A percentile compares a stretch with the other conserved stretches of the same genome.
Evolutionary conservation across 1,284 basidiomycete genomes (phyloP).

Genomic region (Puccinia hordei): DNA sequence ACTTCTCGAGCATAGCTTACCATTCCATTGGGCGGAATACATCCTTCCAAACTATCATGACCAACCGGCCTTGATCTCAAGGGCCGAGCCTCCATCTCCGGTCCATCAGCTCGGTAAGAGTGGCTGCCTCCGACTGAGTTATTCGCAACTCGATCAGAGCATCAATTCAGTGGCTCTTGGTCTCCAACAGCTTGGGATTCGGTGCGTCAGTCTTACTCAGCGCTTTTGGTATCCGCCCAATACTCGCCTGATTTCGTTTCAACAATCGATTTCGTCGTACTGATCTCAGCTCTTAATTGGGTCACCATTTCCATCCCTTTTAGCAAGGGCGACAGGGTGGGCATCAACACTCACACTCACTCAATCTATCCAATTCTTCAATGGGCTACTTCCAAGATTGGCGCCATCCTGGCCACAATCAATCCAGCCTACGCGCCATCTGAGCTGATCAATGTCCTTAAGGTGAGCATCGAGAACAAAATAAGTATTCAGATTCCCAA

Average conservation of each 20-base stretch:
- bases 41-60: slow-evolving; percentile 29
- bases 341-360: slow-evolving; percentile 15
- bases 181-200: slow-evolving; percentile 23
- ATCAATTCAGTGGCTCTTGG: slow-evolving; percentile 23
- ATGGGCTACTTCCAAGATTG: slow-evolving; percentile 42
- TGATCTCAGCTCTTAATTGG: background rate
- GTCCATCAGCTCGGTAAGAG: background rate
- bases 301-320: background rate
- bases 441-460: slow-evolving; percentile 22
- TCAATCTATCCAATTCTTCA: slow-evolving; percentile 31
- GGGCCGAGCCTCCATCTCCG: slow-evolving; percentile 19
- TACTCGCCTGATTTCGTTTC: background rate
- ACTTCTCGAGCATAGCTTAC: slow-evolving; percentile 7
- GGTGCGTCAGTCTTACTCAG: background rate
- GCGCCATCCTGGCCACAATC: slow-evolving; percentile 41
- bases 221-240: background rate
- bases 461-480: slow-evolving; percentile 4
- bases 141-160: slow-evolving; percentile 22
- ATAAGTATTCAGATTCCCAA: background rate
- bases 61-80: slow-evolving; percentile 8
- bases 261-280: background rate
- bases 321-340: slow-evolving; percentile 20
- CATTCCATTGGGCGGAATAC: slow-evolving; percentile 14
- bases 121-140: slow-evolving; percentile 21
- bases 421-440: slow-evolving; percentile 38